Evolutionary conservation across 805 yeast genomes (phyloP).

Genomic region (Maudiozyma barnettii): DNA sequence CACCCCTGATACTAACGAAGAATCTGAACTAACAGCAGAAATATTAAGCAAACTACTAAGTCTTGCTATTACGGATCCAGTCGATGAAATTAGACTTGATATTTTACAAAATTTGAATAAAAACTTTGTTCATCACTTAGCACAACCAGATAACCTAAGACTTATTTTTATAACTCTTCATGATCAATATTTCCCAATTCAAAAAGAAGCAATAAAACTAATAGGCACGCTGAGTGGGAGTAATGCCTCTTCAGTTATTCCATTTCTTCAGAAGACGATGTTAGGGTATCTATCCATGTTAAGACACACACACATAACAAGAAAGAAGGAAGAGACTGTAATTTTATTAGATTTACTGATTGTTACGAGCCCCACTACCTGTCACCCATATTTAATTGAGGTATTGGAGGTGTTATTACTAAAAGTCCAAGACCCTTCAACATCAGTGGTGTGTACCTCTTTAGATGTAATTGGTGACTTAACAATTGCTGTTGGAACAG

Average conservation of each 20-base stretch:
- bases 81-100: constrained; percentile 73
- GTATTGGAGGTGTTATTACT: constrained; percentile 79
- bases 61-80: constrained; percentile 80
- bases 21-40: constrained; percentile 74
- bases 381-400: constrained; percentile 85
- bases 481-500: constrained; percentile 81
- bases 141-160: constrained; percentile 87
- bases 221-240: constrained; percentile 77
- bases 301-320: constrained; percentile 67
- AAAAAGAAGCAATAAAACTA: constrained; percentile 66
- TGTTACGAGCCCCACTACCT: constrained; percentile 67
- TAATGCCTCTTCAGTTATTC: constrained; percentile 93
- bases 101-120: constrained; percentile 65
- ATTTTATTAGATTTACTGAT: constrained; percentile 63
- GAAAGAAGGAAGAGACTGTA: constrained; percentile 83
- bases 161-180: constrained; percentile 79
- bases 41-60: constrained; percentile 74
- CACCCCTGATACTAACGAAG: constrained; percentile 68
- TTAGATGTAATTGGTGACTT: constrained; percentile 83
- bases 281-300: constrained; percentile 78
- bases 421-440: constrained; percentile 57
- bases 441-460: constrained; percentile 80
- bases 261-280: constrained; percentile 77
- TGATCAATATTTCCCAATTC: constrained; percentile 79
- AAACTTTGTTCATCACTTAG: constrained; percentile 79